Evolutionary conservation across 192 early-diverging fungal genomes (phyloP).

Genomic region (Coemansia sp.): DNA sequence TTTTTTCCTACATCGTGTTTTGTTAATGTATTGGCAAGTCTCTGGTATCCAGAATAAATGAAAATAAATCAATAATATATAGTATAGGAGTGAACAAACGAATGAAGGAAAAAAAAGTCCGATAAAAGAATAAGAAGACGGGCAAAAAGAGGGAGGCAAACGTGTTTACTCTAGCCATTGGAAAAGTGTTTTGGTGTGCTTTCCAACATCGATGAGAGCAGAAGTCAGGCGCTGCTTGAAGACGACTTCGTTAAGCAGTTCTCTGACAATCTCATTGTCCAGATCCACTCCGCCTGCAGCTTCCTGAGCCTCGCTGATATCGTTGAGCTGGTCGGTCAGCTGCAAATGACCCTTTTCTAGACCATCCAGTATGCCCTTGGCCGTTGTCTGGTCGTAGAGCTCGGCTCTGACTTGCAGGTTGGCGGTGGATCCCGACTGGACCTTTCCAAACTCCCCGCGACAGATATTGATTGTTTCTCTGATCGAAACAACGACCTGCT

Average conservation of each 20-base stretch:
- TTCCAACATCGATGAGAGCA: constrained; percentile 86
- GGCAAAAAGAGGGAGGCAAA: too few species aligned
- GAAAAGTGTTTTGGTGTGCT: constrained; percentile 81
- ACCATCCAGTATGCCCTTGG: constrained; percentile 25
- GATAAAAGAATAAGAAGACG: too few species aligned
- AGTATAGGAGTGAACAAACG: constrained; percentile 1
- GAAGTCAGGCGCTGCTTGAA: constrained; percentile 82
- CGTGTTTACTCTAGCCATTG: constrained; percentile 69
- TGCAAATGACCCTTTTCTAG: constrained; percentile 50
- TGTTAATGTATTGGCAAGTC: too few species aligned
- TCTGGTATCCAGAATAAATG: background rate
- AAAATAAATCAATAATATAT: background rate
- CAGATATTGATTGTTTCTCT: constrained; percentile 34
- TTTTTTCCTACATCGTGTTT: too few species aligned
- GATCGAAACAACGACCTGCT: constrained; percentile 35
- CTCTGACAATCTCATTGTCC: constrained; percentile 52
- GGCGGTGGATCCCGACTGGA: constrained; percentile 12
- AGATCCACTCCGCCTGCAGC: constrained; percentile 45
- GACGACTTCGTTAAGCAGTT: constrained; percentile 58
- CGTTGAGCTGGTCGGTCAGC: constrained; percentile 53
- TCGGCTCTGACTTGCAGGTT: constrained; percentile 15
- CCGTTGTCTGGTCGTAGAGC: constrained; percentile 26
- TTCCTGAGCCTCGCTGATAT: constrained; percentile 52
- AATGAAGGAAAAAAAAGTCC: background rate
- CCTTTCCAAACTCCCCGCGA: constrained; percentile 18